These are phyloP conservation scores for Globisporangium perplexum DNA, from an alignment of 352 stramenopile species.

Conservation along the genomic window DNA sequence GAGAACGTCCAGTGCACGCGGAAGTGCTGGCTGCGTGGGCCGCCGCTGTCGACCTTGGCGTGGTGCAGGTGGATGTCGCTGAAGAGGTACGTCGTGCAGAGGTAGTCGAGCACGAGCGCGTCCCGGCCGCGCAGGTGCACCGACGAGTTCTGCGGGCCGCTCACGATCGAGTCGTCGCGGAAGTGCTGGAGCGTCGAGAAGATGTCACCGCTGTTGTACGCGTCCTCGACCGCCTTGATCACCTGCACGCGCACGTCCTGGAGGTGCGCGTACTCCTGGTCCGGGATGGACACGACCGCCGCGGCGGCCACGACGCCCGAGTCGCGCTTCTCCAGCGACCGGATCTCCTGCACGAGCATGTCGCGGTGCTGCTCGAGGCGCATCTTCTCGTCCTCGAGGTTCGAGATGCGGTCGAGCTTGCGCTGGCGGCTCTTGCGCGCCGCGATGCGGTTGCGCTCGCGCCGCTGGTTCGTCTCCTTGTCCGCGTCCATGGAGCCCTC, in stretches of 20 bases:
- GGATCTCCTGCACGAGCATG: constrained; percentile 84
- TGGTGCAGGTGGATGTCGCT: constrained; percentile 68
- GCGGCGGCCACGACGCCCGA: constrained; percentile 23
- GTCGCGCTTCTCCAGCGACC: constrained; percentile 77
- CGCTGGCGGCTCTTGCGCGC: constrained; percentile 78
- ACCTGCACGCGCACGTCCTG: constrained; percentile 73
- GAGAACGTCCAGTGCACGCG: constrained; percentile 82
- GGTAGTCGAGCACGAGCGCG: constrained; percentile 80
- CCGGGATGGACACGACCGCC: constrained; percentile 63
- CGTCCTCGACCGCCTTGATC: constrained; percentile 74
- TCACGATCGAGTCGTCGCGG: constrained; percentile 86
- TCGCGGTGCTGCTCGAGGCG: constrained; percentile 82
- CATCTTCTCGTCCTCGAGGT: constrained; percentile 85
- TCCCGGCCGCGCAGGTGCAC: constrained; percentile 79
- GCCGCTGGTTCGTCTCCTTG: constrained; percentile 65
- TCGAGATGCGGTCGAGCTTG: constrained; percentile 84
- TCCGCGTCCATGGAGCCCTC: constrained; percentile 56
- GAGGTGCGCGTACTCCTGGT: constrained; percentile 74
- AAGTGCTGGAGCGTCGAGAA: constrained; percentile 73
- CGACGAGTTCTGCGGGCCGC: constrained; percentile 78
- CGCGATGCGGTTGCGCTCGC: constrained; percentile 83
- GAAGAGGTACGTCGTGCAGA: constrained; percentile 84
- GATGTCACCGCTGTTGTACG: constrained; percentile 80
- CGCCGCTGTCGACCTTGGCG: constrained; percentile 78
- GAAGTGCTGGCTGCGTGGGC: constrained; percentile 80